These are phyloP conservation scores for Takashimella koratensis DNA, from an alignment of 1,284 basidiomycete genomes.

Conservation along the genomic window DNA sequence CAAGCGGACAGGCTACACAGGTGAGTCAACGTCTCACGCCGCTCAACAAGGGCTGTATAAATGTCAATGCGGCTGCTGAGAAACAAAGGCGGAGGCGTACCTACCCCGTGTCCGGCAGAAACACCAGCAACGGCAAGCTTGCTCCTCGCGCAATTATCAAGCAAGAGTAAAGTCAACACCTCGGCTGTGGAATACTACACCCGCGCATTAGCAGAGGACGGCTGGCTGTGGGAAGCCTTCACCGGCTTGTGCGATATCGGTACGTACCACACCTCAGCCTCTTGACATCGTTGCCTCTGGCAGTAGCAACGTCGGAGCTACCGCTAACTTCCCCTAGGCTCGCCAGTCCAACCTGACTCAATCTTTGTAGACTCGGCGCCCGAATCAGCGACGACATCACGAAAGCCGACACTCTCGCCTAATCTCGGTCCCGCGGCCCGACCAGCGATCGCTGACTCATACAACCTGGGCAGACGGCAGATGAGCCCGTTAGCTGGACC, in stretches of 20 bases:
- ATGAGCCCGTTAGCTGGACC: slow-evolving; percentile 33
- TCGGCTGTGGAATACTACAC: slow-evolving; percentile 67
- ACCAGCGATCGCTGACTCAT: slow-evolving; percentile 36
- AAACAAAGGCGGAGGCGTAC: slow-evolving; percentile 8
- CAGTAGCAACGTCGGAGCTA: no score
- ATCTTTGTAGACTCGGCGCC: no score
- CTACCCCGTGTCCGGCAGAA: slow-evolving; percentile 22
- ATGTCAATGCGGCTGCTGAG: no score
- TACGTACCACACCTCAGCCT: slow-evolving; percentile 53
- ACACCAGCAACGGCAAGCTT: slow-evolving; percentile 31
- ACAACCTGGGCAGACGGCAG: slow-evolving; percentile 56
- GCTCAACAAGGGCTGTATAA: no score
- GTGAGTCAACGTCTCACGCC: slow-evolving; percentile 18
- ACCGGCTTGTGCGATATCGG: slow-evolving; percentile 81
- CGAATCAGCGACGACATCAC: slow-evolving; percentile 29
- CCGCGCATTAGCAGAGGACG: slow-evolving; percentile 68
- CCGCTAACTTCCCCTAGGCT: no score
- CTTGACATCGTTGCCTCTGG: no score
- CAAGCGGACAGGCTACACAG: slow-evolving; percentile 3
- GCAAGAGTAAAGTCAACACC: slow-evolving; percentile 57
- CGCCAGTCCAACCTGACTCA: no score
- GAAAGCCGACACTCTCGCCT: slow-evolving; percentile 56
- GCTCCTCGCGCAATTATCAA: slow-evolving; percentile 33
- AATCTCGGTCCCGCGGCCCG: slow-evolving; percentile 46
- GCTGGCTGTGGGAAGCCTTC: slow-evolving; percentile 90